These are phyloP conservation scores for Russula foetens DNA, from an alignment of 768 basidiomycete genomes.

Conservation along the genomic window DNA sequence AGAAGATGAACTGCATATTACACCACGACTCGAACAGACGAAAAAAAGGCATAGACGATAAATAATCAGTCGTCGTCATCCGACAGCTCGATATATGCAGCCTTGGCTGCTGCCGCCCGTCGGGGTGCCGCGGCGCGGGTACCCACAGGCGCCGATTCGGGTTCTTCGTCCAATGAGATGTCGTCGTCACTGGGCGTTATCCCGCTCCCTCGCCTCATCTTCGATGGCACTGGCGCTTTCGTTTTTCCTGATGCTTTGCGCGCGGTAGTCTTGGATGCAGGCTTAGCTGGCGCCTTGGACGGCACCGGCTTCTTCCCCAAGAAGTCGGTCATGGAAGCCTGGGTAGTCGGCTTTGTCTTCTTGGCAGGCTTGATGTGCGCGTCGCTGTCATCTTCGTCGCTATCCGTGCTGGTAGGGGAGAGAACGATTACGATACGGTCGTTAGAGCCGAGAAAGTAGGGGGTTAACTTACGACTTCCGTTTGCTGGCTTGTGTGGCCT, in stretches of 20 bases:
- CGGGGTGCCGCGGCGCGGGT: conserved; percentile 35
- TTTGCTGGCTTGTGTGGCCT: conserved; percentile 39
- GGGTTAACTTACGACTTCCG: conserved; percentile 53
- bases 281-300: conserved; percentile 14
- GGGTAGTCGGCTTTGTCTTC: conserved; percentile 35
- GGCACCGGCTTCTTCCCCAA: conserved; percentile 35
- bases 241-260: conserved; percentile 53
- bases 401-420: not conserved
- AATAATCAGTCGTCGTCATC: conserved; percentile 35
- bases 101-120: conserved; percentile 40
- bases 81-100: conserved; percentile 34
- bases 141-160: conserved; percentile 32
- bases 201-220: conserved; percentile 22
- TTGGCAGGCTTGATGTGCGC: conserved; percentile 41
- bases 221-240: conserved; percentile 29
- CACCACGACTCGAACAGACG: conserved; percentile 32
- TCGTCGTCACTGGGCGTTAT: conserved; percentile 38
- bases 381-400: not conserved
- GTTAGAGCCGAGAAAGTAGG: not conserved
- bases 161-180: conserved; percentile 34
- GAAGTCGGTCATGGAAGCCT: conserved; percentile 45
- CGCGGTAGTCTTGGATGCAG: conserved; percentile 12
- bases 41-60: conserved; percentile 33
- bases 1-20: not conserved
- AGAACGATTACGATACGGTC: not conserved